Conservation (phyloP, 2,329 filamentous ascomycete species). For the Clonostachys solani region DNA sequence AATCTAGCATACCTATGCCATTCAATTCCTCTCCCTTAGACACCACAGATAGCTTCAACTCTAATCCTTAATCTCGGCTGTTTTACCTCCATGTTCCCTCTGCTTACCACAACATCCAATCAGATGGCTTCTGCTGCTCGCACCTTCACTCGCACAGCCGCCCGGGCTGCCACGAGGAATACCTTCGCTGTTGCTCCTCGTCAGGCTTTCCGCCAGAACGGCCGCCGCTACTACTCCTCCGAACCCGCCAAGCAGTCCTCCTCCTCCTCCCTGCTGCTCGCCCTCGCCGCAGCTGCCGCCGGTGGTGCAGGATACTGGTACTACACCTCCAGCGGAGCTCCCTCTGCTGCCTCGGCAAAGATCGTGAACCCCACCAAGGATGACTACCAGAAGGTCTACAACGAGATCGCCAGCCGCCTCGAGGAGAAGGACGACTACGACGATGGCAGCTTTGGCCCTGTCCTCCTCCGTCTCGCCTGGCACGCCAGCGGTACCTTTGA, state of each 20-base stretch:
- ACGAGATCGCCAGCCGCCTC: slow-evolving; percentile 73
- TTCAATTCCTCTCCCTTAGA: too few relatives aligned
- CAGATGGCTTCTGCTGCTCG: slow-evolving; percentile 41
- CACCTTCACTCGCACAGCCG: slow-evolving; percentile 52
- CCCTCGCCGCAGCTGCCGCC: slow-evolving; percentile 52
- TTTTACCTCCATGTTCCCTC: neutral
- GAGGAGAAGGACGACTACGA: slow-evolving; percentile 94
- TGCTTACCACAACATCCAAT: neutral
- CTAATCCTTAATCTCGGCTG: too few relatives aligned
- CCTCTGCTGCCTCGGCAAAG: slow-evolving; percentile 42
- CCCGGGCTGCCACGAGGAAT: slow-evolving; percentile 53
- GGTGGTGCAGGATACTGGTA: slow-evolving; percentile 64
- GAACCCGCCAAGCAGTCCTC: slow-evolving; percentile 52
- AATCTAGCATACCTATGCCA: too few relatives aligned
- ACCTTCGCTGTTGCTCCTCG: slow-evolving; percentile 57
- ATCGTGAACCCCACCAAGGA: slow-evolving; percentile 71
- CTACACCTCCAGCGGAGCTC: slow-evolving; percentile 52
- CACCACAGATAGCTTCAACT: too few relatives aligned
- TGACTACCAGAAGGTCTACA: slow-evolving; percentile 95
- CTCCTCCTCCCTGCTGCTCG: slow-evolving; percentile 46
- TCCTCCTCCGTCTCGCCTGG: slow-evolving; percentile 88
- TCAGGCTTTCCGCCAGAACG: slow-evolving; percentile 68
- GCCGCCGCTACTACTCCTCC: slow-evolving; percentile 76
- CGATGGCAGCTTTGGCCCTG: slow-evolving; percentile 92
- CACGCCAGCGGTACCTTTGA: slow-evolving; percentile 93